Conservation (phyloP, 2,329 filamentous ascomycete species). For the Periconia sp. region DNA sequence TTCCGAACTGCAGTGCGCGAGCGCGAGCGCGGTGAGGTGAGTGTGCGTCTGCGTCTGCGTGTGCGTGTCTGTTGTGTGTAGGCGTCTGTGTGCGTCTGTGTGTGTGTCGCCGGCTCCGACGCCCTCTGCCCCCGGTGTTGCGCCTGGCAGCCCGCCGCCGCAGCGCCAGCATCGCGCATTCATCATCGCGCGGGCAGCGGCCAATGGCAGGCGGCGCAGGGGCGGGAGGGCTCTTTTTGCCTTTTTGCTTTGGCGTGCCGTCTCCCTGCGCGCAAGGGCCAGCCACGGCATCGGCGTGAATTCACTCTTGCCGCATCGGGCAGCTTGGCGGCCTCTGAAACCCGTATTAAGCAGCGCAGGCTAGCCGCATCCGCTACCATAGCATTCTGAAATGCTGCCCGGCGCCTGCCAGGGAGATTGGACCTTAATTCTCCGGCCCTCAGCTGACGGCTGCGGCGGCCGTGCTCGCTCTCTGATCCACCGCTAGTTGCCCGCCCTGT, state of each 20-base stretch:
- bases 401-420: constrained; percentile 5
- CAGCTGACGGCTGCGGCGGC: constrained; percentile 26
- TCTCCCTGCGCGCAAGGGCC: constrained; percentile 18
- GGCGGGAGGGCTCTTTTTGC: constrained; percentile 11
- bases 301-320: constrained; percentile 22
- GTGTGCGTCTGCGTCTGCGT: too few species aligned
- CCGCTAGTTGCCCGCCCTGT: too few species aligned
- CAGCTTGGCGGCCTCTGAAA: constrained; percentile 14
- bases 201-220: not conserved
- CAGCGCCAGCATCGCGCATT: constrained; percentile 20
- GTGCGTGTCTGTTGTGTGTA: too few species aligned
- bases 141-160: constrained; percentile 16
- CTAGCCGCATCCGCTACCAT: constrained; percentile 23
- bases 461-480: constrained; percentile 13
- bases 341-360: constrained; percentile 15
- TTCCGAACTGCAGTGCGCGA: too few species aligned
- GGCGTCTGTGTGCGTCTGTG: too few species aligned
- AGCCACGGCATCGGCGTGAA: too few species aligned
- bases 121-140: too few species aligned
- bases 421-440: constrained; percentile 22
- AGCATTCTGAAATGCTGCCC: constrained; percentile 24
- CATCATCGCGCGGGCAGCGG: constrained; percentile 14
- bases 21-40: too few species aligned
- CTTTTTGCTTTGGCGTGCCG: constrained; percentile 35
- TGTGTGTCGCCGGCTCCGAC: too few species aligned